Conservation (phyloP, 306 rosid species). For the Hippophae rhamnoides region DNA sequence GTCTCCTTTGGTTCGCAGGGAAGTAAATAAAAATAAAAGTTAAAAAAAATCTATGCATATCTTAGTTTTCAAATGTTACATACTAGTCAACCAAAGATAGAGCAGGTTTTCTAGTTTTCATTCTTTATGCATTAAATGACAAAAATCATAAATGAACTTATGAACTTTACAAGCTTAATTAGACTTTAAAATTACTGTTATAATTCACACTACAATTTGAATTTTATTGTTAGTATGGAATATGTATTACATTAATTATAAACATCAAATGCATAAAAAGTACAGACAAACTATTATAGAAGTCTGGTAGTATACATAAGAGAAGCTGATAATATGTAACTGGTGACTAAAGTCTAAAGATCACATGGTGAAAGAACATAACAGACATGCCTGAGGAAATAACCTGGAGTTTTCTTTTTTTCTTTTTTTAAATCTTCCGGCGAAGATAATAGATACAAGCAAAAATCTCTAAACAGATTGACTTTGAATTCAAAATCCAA, state of each 20-base stretch:
- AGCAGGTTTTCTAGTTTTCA: not conserved
- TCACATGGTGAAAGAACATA: not conserved
- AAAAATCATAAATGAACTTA: not conserved
- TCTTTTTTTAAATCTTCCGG: slow-evolving; percentile 7
- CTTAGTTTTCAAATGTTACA: not conserved
- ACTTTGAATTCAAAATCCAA: slow-evolving; percentile 19
- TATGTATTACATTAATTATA: not conserved
- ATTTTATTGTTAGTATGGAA: slow-evolving; percentile 1
- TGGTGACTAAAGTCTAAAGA: not conserved
- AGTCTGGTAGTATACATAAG: not conserved
- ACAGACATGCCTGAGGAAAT: slow-evolving; percentile 14
- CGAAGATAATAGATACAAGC: slow-evolving; percentile 17
- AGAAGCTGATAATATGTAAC: slow-evolving; percentile 12
- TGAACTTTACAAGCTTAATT: not conserved
- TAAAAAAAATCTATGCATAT: not conserved
- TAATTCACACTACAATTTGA: not conserved
- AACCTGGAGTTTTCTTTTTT: slow-evolving; percentile 34
- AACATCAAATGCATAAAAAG: slow-evolving; percentile 5
- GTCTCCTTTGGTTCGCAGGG: not conserved
- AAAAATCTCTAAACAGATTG: slow-evolving; percentile 19
- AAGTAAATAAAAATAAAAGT: not conserved
- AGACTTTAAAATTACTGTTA: not conserved
- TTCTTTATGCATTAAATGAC: not conserved
- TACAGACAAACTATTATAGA: slow-evolving; percentile 1
- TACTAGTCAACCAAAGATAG: not conserved